Percentiles rank a stretch among this genome's conserved stretches.
These are phyloP conservation scores for Tuber aestivum DNA, from an alignment of 495 filamentous ascomycete species.

Conservation along the genomic window DNA sequence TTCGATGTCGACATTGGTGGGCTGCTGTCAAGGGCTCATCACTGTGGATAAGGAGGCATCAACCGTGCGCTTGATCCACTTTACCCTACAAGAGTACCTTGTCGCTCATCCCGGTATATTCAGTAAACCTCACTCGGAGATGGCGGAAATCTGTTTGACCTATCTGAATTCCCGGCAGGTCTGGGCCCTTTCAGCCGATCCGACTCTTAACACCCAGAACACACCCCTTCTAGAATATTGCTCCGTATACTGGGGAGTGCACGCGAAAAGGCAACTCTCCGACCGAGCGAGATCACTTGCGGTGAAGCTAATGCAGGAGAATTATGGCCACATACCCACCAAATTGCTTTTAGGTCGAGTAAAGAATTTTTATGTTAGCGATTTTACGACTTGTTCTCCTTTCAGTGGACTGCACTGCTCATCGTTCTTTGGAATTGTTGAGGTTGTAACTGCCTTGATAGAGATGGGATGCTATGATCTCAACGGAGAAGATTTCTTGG, in stretches of 20 bases:
- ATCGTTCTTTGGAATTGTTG: background rate
- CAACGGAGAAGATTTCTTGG: background rate
- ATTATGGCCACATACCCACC: background rate
- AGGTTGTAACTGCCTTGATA: background rate
- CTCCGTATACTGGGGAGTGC: background rate
- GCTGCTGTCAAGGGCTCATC: too few relatives aligned
- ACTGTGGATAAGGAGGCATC: too few relatives aligned
- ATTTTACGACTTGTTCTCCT: background rate
- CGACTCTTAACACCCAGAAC: too few relatives aligned
- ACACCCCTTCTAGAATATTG: background rate
- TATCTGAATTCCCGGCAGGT: background rate
- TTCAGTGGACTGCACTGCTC: background rate
- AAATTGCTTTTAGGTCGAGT: background rate
- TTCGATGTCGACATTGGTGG: too few relatives aligned
- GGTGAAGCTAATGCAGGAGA: background rate
- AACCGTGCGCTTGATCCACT: background rate
- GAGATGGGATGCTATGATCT: background rate
- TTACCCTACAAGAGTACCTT: background rate
- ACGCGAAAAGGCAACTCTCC: background rate
- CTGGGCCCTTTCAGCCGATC: background rate
- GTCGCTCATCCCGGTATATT: background rate
- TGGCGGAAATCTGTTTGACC: background rate
- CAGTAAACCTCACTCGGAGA: background rate
- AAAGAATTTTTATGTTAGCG: rapidly evolving
- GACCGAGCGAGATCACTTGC: background rate